Base-by-base conservation (phyloP, 169 alveolate species). In the Cryptosporidium canis region DNA sequence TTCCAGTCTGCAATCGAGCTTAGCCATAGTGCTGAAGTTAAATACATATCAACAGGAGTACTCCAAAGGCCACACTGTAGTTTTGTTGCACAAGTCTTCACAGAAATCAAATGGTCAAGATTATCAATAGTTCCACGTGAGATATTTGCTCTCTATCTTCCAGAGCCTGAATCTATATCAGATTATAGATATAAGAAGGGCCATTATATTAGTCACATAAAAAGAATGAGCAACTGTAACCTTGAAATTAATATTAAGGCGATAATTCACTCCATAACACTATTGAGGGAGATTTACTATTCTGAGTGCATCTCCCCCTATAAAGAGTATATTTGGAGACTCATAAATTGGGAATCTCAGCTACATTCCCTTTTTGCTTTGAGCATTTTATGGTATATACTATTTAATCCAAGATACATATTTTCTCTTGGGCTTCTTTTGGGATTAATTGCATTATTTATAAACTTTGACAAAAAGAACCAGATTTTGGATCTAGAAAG, bases 41-140 rank as follows among this genome's bases (percentile, higher is more conserved):
- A 44, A 43, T 77, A 77, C 24, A 56, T 43, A 58, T 27, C 55
- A 24, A 77, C 24, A 35, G 72, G 65, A 6, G 58, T 16, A 58
- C 64, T 77, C 8, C 87, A 77, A 77, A 48, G 39, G 14, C 72
- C 87, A n/a, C 37, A 61, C 37, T 55, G 64, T 39, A 58, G 39
- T 18, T 77, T 77, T 35, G 87, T 77, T 11, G 31, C 27, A 2
- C 87, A 61, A 41, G 55, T 56, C 14, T 77, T 43, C 33, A 21
- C 87, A 27, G 87, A 77, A 63, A 61, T 77, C 37, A 77, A 61
- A 29, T 77, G 87, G 87, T 39, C 77, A 27, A 77, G 87, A 29
- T 24, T 77, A 14, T 58, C 87, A 12, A 39, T 77, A 14, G 41
- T 77, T 24, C 87, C 87, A 29, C 33, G 87, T 0, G 87, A 77